A percentile compares a stretch with the other conserved stretches of the same genome.
Evolutionary conservation across 2,329 filamentous ascomycete genomes (phyloP).

Genomic region (Cladosporium sphaerospermum): DNA sequence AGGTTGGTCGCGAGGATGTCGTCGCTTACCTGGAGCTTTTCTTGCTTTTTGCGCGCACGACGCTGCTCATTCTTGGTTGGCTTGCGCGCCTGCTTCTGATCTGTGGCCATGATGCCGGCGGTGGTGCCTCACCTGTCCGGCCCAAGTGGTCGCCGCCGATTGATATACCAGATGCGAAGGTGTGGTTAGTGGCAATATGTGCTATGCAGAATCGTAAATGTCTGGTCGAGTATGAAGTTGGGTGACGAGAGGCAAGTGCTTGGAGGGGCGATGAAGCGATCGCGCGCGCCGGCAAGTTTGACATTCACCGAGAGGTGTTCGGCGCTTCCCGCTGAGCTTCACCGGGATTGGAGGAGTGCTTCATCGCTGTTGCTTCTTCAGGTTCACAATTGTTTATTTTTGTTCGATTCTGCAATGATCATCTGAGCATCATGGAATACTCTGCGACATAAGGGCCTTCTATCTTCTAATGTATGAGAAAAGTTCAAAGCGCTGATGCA

Average conservation of each 20-base stretch:
- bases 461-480: too few species aligned
- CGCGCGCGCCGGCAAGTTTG: background rate
- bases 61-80: slow-evolving; percentile 91
- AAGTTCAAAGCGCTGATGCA: too few species aligned
- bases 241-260: background rate
- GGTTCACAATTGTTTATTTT: too few species aligned
- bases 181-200: background rate
- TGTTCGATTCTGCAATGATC: too few species aligned
- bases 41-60: slow-evolving; percentile 88
- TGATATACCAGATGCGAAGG: background rate
- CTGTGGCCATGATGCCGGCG: slow-evolving; percentile 28
- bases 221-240: background rate
- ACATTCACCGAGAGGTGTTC: background rate
- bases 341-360: background rate
- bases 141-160: background rate
- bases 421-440: too few species aligned
- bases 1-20: background rate
- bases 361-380: too few species aligned
- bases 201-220: background rate
- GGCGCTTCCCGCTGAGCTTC: background rate
- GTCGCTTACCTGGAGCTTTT: slow-evolving; percentile 57
- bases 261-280: background rate
- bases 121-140: slow-evolving; percentile 20
- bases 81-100: slow-evolving; percentile 45
- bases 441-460: too few species aligned